These are phyloP conservation scores for Lasiosphaeria miniovina DNA, from an alignment of 495 filamentous ascomycete species.

Conservation along the genomic window DNA sequence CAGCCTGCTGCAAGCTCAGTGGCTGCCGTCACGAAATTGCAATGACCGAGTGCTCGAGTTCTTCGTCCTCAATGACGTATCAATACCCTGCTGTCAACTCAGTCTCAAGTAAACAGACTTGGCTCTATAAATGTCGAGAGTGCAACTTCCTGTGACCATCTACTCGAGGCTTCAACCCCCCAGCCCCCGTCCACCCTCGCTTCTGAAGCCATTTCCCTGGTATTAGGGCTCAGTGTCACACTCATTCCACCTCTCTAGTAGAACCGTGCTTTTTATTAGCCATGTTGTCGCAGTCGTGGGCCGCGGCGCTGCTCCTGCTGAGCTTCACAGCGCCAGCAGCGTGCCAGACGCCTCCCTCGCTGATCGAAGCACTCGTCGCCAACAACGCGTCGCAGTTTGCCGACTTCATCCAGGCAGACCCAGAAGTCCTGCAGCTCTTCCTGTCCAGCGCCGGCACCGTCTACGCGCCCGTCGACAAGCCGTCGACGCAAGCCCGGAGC, in stretches of 20 bases:
- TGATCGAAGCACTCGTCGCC: conserved; percentile 14
- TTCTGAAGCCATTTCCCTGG: not conserved
- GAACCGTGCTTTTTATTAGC: not conserved
- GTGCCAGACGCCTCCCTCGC: not conserved
- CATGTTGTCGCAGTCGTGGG: not conserved
- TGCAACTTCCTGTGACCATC: not conserved
- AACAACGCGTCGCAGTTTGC: conserved; percentile 32
- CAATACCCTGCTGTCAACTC: too few relatives aligned
- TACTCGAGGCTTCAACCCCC: not conserved
- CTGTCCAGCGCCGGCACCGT: conserved; percentile 29
- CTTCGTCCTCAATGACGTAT: too few relatives aligned
- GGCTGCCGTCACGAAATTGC: too few relatives aligned
- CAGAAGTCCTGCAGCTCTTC: conserved; percentile 26
- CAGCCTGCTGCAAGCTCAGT: too few relatives aligned
- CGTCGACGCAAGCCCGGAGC: not conserved
- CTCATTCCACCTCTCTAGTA: not conserved
- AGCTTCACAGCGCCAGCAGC: not conserved
- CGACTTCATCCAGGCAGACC: conserved; percentile 27
- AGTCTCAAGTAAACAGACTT: too few relatives aligned
- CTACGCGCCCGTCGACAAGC: conserved; percentile 29
- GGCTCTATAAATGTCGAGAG: too few relatives aligned
- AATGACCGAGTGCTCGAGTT: too few relatives aligned
- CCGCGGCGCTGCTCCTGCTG: not conserved
- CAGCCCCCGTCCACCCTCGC: not conserved
- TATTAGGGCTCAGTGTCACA: not conserved